Base-by-base conservation (phyloP, 495 filamentous ascomycete genomes). In the Acidiella bohemica region DNA sequence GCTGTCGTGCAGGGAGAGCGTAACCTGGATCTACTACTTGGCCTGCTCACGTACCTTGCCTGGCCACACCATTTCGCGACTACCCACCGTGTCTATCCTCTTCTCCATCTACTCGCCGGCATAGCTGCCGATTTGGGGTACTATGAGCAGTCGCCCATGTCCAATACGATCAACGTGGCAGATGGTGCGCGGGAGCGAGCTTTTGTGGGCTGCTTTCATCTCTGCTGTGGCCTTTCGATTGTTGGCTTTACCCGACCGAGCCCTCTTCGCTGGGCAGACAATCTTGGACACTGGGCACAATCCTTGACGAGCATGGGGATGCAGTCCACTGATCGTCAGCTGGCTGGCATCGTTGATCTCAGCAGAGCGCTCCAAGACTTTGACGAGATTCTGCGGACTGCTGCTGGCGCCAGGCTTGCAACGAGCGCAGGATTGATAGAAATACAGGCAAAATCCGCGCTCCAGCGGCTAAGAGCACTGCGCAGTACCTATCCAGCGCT, bases 91-190 rank as follows among this genome's bases (percentile, higher is more conserved):
- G 39, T 45, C 20, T 36, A 31, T 22, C 42, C 37, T 25, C 13
- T 34, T 20, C 8, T 39, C 5, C 39, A 21, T 21, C 26, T 45
- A 12, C 34, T 45, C 2, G 25, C 33, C 2, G 42, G 42, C 33
- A 45, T 45, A 34, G 42, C 42, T n/a, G 26, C 42, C 13, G 42
- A 45, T 19, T 20, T 45, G 10, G 42, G 42, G 16, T 13, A 38
- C 9, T 32, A 45, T 18, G 11, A 32, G 14, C 31, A 43, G 21
- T 22, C 30, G 13, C n/a, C 12, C 21, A 25, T 16, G 18, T 9
- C n/a, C 6, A 20, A 37, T 10, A 21, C 2, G 4, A 14, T 19
- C 4, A 31, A 23, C 12, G 2, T 36, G 5, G 37, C 27, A 10
- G 5, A 20, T 6, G 17, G 10, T 21, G 16, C 16, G 33, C 2